These are phyloP conservation scores for Cubamyces sp. DNA, from an alignment of 768 basidiomycete genomes.

Conservation along the genomic window DNA sequence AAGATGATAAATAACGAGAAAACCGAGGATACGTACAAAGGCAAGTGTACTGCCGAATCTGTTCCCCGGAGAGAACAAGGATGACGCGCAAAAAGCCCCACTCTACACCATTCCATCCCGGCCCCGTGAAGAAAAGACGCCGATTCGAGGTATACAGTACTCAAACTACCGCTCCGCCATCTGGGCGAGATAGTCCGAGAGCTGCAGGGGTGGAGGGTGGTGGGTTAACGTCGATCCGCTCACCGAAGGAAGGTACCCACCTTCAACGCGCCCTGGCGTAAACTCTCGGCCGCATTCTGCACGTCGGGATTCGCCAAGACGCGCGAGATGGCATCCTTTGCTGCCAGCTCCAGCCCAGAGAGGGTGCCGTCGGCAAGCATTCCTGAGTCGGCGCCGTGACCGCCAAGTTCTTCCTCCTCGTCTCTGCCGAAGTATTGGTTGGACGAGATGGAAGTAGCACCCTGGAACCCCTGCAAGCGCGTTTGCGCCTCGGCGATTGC, in stretches of 20 bases:
- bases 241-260: conserved; percentile 44
- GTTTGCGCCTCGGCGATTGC: conserved; percentile 75
- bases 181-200: conserved; percentile 50
- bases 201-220: conserved; percentile 36
- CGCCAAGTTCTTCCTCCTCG: conserved; percentile 68
- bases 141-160: conserved; percentile 1
- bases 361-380: conserved; percentile 52
- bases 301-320: conserved; percentile 87
- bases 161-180: conserved; percentile 29
- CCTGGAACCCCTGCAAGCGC: conserved; percentile 84
- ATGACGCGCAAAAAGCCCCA: conserved; percentile 1
- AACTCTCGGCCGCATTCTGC: conserved; percentile 79
- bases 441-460: conserved; percentile 91
- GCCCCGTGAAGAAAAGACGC: background rate
- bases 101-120: conserved; percentile 7
- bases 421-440: conserved; percentile 95
- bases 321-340: conserved; percentile 73
- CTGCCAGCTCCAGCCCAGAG: conserved; percentile 62
- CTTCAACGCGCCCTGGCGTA: conserved; percentile 82
- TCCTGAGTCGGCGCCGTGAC: conserved; percentile 54
- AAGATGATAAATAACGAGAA: conserved; percentile 25
- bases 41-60: conserved; percentile 15
- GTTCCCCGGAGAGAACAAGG: background rate
- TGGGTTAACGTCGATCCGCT: background rate
- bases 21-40: conserved; percentile 12